Percentiles rank a stretch among this genome's conserved stretches.
These are phyloP conservation scores for Apodospora peruviana DNA, from an alignment of 495 filamentous ascomycete species.

Conservation along the genomic window DNA sequence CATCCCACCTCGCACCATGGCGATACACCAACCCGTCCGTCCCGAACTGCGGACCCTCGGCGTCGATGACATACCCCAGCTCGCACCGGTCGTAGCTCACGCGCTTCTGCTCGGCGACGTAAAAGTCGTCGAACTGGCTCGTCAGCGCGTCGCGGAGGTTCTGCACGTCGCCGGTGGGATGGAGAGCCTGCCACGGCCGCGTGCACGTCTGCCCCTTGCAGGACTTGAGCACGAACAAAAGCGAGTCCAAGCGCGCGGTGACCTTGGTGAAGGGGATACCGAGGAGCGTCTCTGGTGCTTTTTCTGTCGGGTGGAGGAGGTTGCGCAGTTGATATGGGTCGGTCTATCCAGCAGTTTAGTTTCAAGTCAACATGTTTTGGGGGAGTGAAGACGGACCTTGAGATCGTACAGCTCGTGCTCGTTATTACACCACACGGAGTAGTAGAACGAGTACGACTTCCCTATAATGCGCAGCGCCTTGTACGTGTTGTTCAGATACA, in stretches of 20 bases:
- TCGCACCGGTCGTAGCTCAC: slow-evolving; percentile 56
- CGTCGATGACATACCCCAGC: slow-evolving; percentile 52
- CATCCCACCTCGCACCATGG: slow-evolving; percentile 19
- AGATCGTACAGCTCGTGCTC: slow-evolving; percentile 63
- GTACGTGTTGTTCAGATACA: slow-evolving; percentile 55
- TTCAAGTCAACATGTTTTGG: background rate
- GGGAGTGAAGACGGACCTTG: slow-evolving; percentile 27
- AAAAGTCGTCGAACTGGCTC: slow-evolving; percentile 51
- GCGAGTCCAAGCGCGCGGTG: slow-evolving; percentile 49
- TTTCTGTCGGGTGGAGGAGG: slow-evolving; percentile 36
- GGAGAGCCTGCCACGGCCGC: slow-evolving; percentile 54
- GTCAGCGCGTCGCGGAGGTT: slow-evolving; percentile 41
- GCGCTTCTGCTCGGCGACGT: slow-evolving; percentile 38
- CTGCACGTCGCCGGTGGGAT: slow-evolving; percentile 44
- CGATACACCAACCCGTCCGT: slow-evolving; percentile 23
- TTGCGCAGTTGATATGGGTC: slow-evolving; percentile 59
- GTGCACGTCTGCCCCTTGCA: slow-evolving; percentile 54
- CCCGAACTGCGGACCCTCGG: slow-evolving; percentile 55
- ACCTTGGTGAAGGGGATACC: slow-evolving; percentile 42
- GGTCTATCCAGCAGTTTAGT: slow-evolving; percentile 27
- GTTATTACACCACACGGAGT: slow-evolving; percentile 61
- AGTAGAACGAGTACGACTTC: slow-evolving; percentile 52
- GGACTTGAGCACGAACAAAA: slow-evolving; percentile 60
- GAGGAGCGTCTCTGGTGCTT: slow-evolving; percentile 24
- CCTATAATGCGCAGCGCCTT: slow-evolving; percentile 55